Evolutionary conservation across 2,329 filamentous ascomycete genomes (phyloP), one percentile per base, ranked within the genome.

Genomic region (Penicillium sp.): DNA sequence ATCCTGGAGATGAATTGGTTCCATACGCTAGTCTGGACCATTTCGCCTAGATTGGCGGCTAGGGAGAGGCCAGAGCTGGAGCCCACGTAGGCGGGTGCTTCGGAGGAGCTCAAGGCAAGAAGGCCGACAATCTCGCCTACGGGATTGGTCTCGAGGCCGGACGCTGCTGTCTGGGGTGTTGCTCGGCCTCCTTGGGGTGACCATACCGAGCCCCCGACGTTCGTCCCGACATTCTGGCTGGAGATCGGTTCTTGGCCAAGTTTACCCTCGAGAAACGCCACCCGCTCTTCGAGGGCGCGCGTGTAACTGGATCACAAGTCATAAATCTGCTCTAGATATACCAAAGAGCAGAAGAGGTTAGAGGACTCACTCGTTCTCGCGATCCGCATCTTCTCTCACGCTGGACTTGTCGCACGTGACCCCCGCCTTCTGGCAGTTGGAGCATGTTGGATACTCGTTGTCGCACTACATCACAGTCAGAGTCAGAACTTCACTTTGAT

Each of bases 1-100:
- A 63, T 63, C 13, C 60, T 61, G 1, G 65, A 63, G 14, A 80
- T 63, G 2, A 77, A 74, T 54, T 80, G 79, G 44, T 79, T 79
- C 78, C 78, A 80, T 1, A 80, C 77, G 16, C 77, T 80, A 0
- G 77, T 76, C 57, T 80, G 78, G 8, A 80, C 77, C 76, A 81
- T 80, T 45, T 79, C 76, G 20, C 78, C 76, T 7, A 81, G 66
- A 54, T 79, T 77, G 8, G 76, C 69, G 5, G 78, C 78, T 40
- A 81, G 59, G 13, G 76, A 74, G 28, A 80, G 69, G 8, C 78
- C 78, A 10, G 76, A 79, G 18, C 77, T 79, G 8, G 76, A 74
- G 22, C 76, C 76, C 22, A 79, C 73, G 56, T 81, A 80, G 22
- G 76, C 75, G 14, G 75, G 74, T 6, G 77, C 75, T 52, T 78